These are phyloP conservation scores for Claviceps monticola DNA, from an alignment of 2,329 filamentous ascomycete species.

Conservation along the genomic window DNA sequence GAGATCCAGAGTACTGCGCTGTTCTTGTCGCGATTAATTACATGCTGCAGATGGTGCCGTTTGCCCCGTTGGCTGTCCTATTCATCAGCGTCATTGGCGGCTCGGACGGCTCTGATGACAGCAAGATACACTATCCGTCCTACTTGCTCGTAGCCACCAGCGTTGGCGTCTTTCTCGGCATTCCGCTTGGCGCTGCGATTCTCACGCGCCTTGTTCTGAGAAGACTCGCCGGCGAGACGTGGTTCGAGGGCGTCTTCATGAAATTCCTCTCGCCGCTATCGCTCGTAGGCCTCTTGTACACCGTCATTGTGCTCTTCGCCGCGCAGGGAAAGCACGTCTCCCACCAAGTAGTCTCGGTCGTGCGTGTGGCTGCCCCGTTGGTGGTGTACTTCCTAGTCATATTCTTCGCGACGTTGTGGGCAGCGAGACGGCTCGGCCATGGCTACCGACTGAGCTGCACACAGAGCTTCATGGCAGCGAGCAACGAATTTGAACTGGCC, in stretches of 20 bases:
- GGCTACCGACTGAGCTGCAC: conserved; percentile 57
- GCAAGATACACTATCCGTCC: conserved; percentile 23
- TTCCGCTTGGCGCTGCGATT: conserved; percentile 67
- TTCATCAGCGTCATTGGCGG: conserved; percentile 56
- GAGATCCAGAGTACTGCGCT: conserved; percentile 71
- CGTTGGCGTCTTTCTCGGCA: conserved; percentile 73
- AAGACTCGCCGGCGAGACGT: conserved; percentile 35
- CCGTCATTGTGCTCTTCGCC: conserved; percentile 74
- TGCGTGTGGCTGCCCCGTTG: conserved; percentile 68
- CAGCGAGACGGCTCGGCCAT: conserved; percentile 54
- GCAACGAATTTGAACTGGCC: conserved; percentile 86
- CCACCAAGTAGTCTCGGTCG: conserved; percentile 69
- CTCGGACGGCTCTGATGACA: conserved; percentile 13
- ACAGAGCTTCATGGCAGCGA: conserved; percentile 79
- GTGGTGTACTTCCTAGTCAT: conserved; percentile 68
- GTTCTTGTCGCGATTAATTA: conserved; percentile 66
- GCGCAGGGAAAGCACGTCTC: conserved; percentile 66
- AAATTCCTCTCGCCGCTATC: conserved; percentile 58
- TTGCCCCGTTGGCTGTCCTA: conserved; percentile 53
- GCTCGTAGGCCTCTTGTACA: conserved; percentile 72
- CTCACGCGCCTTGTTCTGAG: conserved; percentile 56
- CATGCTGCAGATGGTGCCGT: conserved; percentile 59
- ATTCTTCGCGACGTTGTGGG: conserved; percentile 54
- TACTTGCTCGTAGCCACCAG: conserved; percentile 63
- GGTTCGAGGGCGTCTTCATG: conserved; percentile 60